Evolutionary conservation across 257 asterid species (phyloP).

Genomic region (Jasminum sambac): DNA sequence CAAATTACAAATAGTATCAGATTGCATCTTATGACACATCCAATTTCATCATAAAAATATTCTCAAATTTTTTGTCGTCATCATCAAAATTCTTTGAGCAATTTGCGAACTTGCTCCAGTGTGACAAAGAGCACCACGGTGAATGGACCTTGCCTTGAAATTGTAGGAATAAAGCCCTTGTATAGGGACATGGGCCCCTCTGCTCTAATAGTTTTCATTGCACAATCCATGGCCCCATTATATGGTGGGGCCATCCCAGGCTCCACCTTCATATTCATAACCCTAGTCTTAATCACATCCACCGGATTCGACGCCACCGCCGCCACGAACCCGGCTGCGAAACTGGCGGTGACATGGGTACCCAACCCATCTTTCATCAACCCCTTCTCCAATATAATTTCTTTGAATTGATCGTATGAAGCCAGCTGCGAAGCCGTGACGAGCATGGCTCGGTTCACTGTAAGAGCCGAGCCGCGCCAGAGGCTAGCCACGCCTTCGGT

Average conservation of each 20-base stretch:
- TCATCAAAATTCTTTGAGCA: conserved; percentile 39
- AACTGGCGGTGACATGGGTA: conserved; percentile 67
- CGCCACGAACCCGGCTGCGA: conserved; percentile 69
- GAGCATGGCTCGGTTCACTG: conserved; percentile 71
- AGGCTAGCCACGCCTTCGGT: conserved; percentile 59
- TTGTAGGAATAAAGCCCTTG: conserved; percentile 55
- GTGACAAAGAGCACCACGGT: conserved; percentile 51
- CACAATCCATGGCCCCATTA: conserved; percentile 59
- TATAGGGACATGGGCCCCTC: conserved; percentile 64
- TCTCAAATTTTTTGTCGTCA: neutral
- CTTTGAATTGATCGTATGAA: conserved; percentile 62
- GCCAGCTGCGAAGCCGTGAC: conserved; percentile 76
- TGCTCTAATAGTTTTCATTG: conserved; percentile 51
- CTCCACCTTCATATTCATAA: conserved; percentile 69
- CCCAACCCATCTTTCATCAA: conserved; percentile 61
- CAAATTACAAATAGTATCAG: too few species aligned
- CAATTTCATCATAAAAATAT: neutral
- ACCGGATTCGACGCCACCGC: conserved; percentile 69
- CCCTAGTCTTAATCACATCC: conserved; percentile 68
- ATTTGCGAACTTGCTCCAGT: conserved; percentile 57
- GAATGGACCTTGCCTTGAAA: conserved; percentile 57
- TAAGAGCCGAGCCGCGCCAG: conserved; percentile 69
- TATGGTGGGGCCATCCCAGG: conserved; percentile 52
- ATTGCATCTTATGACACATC: neutral
- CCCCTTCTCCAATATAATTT: conserved; percentile 40